These are phyloP conservation scores for Gentiana straminea DNA, from an alignment of 257 asterid genomes.

Conservation along the genomic window DNA sequence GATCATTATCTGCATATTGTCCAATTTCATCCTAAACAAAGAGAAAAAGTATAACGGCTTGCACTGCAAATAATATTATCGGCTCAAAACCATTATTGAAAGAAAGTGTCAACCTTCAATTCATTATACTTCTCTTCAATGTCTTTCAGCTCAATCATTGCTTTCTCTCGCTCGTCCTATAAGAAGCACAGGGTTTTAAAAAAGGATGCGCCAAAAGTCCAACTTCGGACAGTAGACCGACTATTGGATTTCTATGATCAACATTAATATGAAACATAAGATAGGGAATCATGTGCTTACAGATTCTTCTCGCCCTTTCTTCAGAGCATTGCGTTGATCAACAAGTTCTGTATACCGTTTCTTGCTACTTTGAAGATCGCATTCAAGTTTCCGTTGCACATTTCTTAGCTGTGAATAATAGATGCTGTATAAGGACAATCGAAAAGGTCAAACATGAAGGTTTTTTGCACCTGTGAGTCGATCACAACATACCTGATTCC, in stretches of 20 bases:
- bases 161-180: slow-evolving; percentile 84
- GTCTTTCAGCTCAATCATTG: slow-evolving; percentile 65
- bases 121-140: slow-evolving; percentile 56
- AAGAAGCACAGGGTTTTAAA: slow-evolving; percentile 7
- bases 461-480: neutral
- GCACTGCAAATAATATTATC: neutral
- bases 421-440: neutral
- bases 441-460: neutral
- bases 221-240: neutral
- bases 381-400: slow-evolving; percentile 53
- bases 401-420: slow-evolving; percentile 52
- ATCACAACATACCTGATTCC: slow-evolving; percentile 61
- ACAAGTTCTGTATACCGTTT: slow-evolving; percentile 50
- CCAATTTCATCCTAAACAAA: slow-evolving; percentile 59
- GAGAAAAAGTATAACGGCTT: neutral
- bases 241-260: neutral
- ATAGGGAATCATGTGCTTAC: slow-evolving; percentile 31
- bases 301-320: slow-evolving; percentile 90
- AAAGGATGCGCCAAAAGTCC: slow-evolving; percentile 1
- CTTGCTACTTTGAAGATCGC: slow-evolving; percentile 64
- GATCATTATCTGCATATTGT: slow-evolving; percentile 78
- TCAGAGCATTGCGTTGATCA: slow-evolving; percentile 61
- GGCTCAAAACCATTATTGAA: neutral
- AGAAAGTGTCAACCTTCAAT: slow-evolving; percentile 45
- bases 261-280: slow-evolving; percentile 1